Evolutionary conservation across 139 green algal species (phyloP).

Genomic region (Mychonastes homosphaera): DNA sequence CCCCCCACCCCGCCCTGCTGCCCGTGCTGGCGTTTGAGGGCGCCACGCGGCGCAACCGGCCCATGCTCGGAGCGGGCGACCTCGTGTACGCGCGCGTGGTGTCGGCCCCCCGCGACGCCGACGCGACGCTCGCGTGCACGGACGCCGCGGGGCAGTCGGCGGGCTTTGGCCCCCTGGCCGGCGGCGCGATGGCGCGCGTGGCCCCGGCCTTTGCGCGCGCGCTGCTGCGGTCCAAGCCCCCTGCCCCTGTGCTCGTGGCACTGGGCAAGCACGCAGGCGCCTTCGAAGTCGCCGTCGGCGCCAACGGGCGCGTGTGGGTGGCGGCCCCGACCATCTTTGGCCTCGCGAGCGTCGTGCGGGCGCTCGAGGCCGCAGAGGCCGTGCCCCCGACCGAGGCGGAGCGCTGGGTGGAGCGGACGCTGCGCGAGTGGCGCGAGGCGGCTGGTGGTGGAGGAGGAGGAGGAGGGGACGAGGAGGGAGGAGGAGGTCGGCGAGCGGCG

Average conservation of each 20-base stretch:
- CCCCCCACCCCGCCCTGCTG: slow-evolving; percentile 52
- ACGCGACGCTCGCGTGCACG: slow-evolving; percentile 58
- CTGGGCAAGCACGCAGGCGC: slow-evolving; percentile 39
- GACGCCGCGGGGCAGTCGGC: slow-evolving; percentile 43
- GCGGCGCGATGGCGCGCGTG: slow-evolving; percentile 29
- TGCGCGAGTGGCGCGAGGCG: no score
- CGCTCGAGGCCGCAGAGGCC: no score
- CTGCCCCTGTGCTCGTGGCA: slow-evolving; percentile 35
- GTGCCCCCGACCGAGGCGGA: no score
- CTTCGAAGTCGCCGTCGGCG: slow-evolving; percentile 67
- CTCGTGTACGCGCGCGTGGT: slow-evolving; percentile 64
- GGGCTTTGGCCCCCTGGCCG: slow-evolving; percentile 61
- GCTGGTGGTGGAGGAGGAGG: no score
- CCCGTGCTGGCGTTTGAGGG: slow-evolving; percentile 73
- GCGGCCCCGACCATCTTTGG: slow-evolving; percentile 20
- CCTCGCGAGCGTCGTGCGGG: no score
- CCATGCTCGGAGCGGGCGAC: slow-evolving; percentile 54
- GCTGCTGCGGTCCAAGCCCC: slow-evolving; percentile 42
- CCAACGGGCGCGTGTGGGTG: slow-evolving; percentile 71
- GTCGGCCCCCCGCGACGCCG: slow-evolving; percentile 42
- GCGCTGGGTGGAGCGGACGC: no score
- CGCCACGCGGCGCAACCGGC: slow-evolving; percentile 67
- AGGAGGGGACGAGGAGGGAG: no score
- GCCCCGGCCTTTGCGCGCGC: slow-evolving; percentile 22
- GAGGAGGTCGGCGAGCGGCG: no score